Conservation (phyloP, 2,329 filamentous ascomycete genomes). For the Trichoderma sp. region DNA sequence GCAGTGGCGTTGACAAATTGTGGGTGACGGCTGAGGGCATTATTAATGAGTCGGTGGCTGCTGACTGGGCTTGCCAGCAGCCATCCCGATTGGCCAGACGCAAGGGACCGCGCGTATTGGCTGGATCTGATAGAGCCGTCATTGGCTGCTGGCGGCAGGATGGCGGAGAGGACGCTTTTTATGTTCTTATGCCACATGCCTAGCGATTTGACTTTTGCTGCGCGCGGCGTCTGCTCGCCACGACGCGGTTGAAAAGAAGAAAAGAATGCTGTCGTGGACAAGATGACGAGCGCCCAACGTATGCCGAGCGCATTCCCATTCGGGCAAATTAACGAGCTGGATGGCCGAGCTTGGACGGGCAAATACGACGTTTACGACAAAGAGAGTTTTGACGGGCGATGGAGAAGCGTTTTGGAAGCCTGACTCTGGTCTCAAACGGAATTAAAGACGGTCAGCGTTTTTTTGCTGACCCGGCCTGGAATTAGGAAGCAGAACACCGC, state of each 20-base stretch:
- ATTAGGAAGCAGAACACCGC: neutral
- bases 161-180: neutral
- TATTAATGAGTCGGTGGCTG: conserved; percentile 21
- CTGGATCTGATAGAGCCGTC: neutral
- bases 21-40: neutral
- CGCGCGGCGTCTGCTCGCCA: neutral
- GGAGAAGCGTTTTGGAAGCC: neutral
- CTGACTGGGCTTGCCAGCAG: conserved; percentile 1
- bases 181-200: neutral
- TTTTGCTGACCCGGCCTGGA: neutral
- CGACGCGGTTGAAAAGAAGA: neutral
- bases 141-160: neutral
- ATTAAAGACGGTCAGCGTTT: neutral
- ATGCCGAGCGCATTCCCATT: neutral
- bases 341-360: neutral
- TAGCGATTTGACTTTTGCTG: conserved; percentile 7
- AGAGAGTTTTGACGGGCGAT: neutral
- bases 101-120: neutral
- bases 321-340: neutral
- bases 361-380: neutral
- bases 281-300: neutral
- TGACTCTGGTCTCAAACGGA: neutral
- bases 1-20: conserved; percentile 2
- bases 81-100: conserved; percentile 4
- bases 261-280: neutral